Conservation (phyloP, 2,329 filamentous ascomycete species). For the Clarireedia homoeocarpa region DNA sequence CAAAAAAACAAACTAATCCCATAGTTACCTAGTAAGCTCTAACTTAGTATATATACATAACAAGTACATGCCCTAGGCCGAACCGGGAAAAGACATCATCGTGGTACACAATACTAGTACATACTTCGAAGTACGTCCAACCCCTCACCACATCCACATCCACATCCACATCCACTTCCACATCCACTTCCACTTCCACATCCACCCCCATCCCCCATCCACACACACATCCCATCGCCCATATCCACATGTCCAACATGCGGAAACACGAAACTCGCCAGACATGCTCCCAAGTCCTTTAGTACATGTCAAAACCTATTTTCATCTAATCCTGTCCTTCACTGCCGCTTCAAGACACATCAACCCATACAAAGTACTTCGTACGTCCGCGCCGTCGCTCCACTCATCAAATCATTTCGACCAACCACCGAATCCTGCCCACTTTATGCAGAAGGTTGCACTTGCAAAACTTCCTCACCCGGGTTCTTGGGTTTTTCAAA, state of each 20-base stretch:
- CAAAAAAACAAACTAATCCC: too few species aligned
- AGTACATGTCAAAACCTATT: neutral
- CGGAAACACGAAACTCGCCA: neutral
- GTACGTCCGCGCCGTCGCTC: too few species aligned
- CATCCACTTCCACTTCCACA: neutral
- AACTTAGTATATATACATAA: too few species aligned
- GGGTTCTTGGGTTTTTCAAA: slow-evolving; percentile 7
- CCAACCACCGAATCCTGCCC: neutral
- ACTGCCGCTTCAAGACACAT: neutral
- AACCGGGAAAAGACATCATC: too few species aligned
- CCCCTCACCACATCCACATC: too few species aligned
- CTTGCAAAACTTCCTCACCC: slow-evolving; percentile 6
- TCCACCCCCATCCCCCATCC: neutral
- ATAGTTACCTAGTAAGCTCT: too few species aligned
- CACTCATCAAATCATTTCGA: neutral
- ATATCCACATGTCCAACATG: neutral
- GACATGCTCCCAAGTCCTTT: too few species aligned
- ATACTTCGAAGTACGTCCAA: too few species aligned
- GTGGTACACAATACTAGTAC: too few species aligned
- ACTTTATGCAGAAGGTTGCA: neutral
- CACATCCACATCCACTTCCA: too few species aligned
- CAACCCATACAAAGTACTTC: neutral
- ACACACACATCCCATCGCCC: neutral
- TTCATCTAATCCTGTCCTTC: neutral
- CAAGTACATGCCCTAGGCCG: too few species aligned